Evolutionary conservation across 140 eudicot species (phyloP), one percentile per base, ranked within the genome.

Genomic region (Senecio squalidus): DNA sequence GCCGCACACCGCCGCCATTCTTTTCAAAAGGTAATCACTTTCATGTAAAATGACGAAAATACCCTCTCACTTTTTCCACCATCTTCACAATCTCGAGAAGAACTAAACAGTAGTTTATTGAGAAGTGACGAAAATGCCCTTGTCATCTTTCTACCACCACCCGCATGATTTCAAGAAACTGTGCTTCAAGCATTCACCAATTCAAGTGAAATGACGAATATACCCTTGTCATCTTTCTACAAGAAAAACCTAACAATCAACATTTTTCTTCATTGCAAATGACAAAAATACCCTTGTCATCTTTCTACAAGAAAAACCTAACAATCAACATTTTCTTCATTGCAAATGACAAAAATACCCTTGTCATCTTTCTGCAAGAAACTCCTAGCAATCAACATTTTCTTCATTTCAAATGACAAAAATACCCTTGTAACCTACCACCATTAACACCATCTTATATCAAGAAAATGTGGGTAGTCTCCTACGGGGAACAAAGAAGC

Each of bases 391-490:
- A n/a, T n/a, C 23, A 2, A 14, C 1, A 24, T 8, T 31, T 0
- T 60, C 25, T 64, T 64, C 16, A 34, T 36, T 46, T 60, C 17
- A 70, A 40, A 70, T 70, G 75, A 70, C 63, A 25, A 61, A 60
- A 61, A 70, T 70, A 18, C 58, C 69, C 63, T 70, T 51, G 20
- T 15, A 21, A 49, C 11, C 1, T 17, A n/a, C 39, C 39, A 17
- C 26, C 47, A 47, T 40, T 20, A 40, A 18, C 66, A 4, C 58
- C 57, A 18, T 34, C 57, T 18, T 44, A 67, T 21, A 28, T 43
- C 33, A 52, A 16, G 28, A 43, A 41, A 55, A 1, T 6, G 15
- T 0, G 15, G 17, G 51, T 18, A 25, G 60, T 47, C 33, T 68
- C 66, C 67, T 68, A 9, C 59, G 21, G 0, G 66, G 67, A 16